Conservation (phyloP, 345 rosid species). For the Reutealis trisperma region DNA sequence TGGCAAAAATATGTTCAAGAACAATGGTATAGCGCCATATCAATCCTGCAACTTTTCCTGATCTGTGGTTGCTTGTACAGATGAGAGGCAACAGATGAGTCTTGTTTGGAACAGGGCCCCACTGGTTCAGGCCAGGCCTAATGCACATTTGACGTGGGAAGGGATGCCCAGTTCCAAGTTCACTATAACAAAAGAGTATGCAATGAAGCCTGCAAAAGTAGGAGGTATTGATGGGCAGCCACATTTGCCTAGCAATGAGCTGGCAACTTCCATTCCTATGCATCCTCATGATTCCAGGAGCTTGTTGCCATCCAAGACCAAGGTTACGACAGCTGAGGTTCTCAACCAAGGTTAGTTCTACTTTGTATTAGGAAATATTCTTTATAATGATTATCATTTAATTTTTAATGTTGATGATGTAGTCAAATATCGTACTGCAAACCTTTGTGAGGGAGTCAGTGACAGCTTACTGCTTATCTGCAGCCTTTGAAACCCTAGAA, state of each 20-base stretch:
- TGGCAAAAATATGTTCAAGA: neutral
- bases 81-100: conserved; percentile 63
- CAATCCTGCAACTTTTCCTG: conserved; percentile 9
- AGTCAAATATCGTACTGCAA: neutral
- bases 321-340: conserved; percentile 39
- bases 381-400: neutral
- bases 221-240: conserved; percentile 46
- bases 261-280: conserved; percentile 30
- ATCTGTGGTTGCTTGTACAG: conserved; percentile 44
- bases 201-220: conserved; percentile 40
- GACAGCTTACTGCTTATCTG: neutral
- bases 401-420: neutral
- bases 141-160: conserved; percentile 46
- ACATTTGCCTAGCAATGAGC: conserved; percentile 37
- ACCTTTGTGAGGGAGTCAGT: neutral
- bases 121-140: conserved; percentile 43
- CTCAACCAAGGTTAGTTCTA: conserved; percentile 52
- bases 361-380: conserved; percentile 3
- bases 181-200: conserved; percentile 48
- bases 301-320: conserved; percentile 42
- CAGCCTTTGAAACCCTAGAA: neutral
- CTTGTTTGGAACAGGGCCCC: conserved; percentile 54
- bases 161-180: conserved; percentile 44
- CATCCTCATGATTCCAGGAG: conserved; percentile 39
- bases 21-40: neutral